Conservation (phyloP, 768 basidiomycete species). For the Lenzites betulinus region DNA sequence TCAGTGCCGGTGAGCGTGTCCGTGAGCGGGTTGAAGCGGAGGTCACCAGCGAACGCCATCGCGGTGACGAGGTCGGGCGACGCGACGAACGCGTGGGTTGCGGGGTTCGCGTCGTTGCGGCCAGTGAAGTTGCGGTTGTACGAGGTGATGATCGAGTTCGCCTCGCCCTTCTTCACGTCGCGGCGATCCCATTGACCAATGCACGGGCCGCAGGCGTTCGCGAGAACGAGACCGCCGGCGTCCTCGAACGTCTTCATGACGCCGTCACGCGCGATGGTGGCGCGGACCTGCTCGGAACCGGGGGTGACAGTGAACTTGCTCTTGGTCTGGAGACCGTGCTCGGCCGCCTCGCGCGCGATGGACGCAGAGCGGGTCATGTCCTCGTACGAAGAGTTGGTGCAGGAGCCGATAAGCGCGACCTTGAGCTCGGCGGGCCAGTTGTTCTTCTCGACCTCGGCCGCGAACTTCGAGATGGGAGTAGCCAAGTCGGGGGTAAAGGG, state of each 20-base stretch:
- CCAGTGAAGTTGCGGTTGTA: constrained; percentile 99
- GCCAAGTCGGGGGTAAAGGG: constrained; percentile 99
- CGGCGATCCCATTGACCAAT: constrained; percentile 99
- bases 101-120: constrained; percentile 99
- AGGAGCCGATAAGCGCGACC: constrained; percentile 97
- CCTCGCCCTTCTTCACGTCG: constrained; percentile 95
- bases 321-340: constrained; percentile 86
- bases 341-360: constrained; percentile 86
- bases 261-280: constrained; percentile 96
- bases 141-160: constrained; percentile 98
- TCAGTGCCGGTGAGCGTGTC: constrained; percentile 86
- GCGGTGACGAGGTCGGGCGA: constrained; percentile 96
- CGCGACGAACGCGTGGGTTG: constrained; percentile 95
- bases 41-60: constrained; percentile 90
- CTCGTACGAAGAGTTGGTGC: constrained; percentile 99
- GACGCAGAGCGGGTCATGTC: constrained; percentile 98
- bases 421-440: constrained; percentile 96
- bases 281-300: constrained; percentile 97
- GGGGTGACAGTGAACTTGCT: constrained; percentile 98
- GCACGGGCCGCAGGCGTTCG: constrained; percentile 98
- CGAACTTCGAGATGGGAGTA: constrained; percentile 96
- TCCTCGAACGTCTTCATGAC: constrained; percentile 85
- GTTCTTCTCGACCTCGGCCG: constrained; percentile 89
- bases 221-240: constrained; percentile 90
- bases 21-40: constrained; percentile 95